Percentiles rank a stretch among this genome's conserved stretches.
Evolutionary conservation across 2,329 filamentous ascomycete species (phyloP).

Genomic region (Fusarium torulosum): DNA sequence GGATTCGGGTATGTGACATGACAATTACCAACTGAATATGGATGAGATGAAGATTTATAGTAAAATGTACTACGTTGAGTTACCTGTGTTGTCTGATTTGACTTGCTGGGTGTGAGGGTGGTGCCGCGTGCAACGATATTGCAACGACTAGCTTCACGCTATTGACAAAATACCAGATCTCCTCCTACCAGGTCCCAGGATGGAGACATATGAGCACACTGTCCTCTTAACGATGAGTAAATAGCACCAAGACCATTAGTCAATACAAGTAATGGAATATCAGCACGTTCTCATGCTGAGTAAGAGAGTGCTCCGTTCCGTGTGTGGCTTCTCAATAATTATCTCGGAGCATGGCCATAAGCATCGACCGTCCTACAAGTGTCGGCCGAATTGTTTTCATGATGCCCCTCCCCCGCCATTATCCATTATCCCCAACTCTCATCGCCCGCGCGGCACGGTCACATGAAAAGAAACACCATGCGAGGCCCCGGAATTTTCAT

Average conservation of each 20-base stretch:
- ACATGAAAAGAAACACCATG: constrained; percentile 43
- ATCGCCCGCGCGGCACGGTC: constrained; percentile 36
- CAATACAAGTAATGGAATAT: neutral
- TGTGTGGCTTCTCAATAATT: neutral
- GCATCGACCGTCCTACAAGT: neutral
- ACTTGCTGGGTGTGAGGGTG: neutral
- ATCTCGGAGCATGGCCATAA: neutral
- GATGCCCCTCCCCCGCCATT: constrained; percentile 46
- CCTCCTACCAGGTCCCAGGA: neutral
- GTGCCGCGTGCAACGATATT: neutral
- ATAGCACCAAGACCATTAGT: neutral
- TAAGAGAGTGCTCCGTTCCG: neutral
- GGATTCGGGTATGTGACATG: neutral
- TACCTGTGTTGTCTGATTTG: constrained; percentile 2
- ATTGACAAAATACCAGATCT: constrained; percentile 1
- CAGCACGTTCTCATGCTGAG: neutral
- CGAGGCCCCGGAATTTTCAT: constrained; percentile 33
- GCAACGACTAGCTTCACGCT: neutral
- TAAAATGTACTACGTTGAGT: neutral
- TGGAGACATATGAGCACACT: neutral
- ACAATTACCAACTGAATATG: neutral
- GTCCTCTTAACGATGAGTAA: neutral
- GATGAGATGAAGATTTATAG: neutral
- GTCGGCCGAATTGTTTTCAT: constrained; percentile 12
- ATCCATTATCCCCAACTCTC: constrained; percentile 32